Conservation (phyloP, 768 basidiomycete genomes). For the Leccinum subtestaceum region DNA sequence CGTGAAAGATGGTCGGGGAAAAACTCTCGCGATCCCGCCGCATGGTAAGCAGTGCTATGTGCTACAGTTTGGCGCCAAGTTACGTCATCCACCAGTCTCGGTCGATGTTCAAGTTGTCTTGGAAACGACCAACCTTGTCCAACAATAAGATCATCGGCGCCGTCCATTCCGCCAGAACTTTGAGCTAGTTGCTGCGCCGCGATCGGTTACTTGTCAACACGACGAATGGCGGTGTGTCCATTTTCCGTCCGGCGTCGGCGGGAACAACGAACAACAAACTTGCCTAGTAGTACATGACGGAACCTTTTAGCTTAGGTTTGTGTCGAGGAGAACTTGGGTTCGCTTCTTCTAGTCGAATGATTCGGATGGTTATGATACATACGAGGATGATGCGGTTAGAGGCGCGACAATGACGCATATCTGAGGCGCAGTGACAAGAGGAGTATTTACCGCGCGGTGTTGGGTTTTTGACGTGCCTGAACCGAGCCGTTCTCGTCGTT, state of each 20-base stretch:
- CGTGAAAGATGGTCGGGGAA: neutral
- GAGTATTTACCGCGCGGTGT: neutral
- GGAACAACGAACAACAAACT: neutral
- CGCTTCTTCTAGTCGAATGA: neutral
- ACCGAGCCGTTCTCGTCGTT: neutral
- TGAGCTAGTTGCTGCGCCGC: neutral
- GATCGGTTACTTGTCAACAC: neutral
- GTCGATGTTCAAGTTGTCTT: neutral
- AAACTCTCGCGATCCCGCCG: neutral
- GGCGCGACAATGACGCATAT: neutral
- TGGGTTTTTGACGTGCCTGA: neutral
- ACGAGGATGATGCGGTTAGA: neutral
- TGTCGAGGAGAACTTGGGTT: neutral
- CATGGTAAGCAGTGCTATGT: neutral
- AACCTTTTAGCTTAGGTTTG: neutral
- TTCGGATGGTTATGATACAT: neutral
- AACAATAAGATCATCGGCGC: neutral
- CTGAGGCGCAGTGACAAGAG: neutral
- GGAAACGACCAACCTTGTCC: neutral
- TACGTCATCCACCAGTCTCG: neutral
- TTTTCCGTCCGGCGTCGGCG: neutral
- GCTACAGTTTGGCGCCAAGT: neutral
- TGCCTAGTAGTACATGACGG: neutral
- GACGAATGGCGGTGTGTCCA: neutral
- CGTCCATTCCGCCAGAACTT: neutral